phyloP scores from a whole-genome alignment of 441 rosid genomes.

The Erodium trifolium region DNA sequence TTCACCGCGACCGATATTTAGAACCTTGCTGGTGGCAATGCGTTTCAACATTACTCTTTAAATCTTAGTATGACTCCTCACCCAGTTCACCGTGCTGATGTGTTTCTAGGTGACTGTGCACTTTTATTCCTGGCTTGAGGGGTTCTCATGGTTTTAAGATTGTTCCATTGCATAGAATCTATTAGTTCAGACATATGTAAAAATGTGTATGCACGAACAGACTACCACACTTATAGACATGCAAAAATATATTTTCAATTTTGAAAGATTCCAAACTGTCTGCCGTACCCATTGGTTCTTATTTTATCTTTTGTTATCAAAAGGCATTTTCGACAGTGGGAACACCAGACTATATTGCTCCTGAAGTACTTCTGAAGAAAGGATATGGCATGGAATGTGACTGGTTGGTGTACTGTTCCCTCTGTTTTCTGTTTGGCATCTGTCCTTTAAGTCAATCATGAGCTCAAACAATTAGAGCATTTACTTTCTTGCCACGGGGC shows the following conservation, averaged over 20 bases:
- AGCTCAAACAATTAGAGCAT: constrained; percentile 5
- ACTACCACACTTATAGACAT: background rate
- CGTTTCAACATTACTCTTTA: background rate
- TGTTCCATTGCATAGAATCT: background rate
- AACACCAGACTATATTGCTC: constrained; percentile 98
- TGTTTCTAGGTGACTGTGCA: constrained; percentile 5
- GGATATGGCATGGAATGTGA: constrained; percentile 99
- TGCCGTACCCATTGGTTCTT: constrained; percentile 14
- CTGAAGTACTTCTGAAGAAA: constrained; percentile 92
- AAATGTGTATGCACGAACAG: background rate
- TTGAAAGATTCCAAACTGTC: background rate
- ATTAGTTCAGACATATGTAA: background rate
- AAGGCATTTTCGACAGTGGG: constrained; percentile 99
- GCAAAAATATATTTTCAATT: background rate
- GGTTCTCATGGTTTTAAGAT: background rate
- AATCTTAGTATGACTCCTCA: background rate
- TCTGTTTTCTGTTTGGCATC: background rate
- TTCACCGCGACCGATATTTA: too few relatives aligned
- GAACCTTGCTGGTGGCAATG: background rate
- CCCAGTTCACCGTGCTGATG: background rate
- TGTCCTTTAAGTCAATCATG: constrained; percentile 6
- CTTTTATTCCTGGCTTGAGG: background rate
- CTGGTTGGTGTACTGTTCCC: constrained; percentile 49
- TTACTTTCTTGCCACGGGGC: constrained; percentile 1
- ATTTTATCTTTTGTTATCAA: constrained; percentile 17